phyloP scores from a whole-genome alignment of 805 yeast genomes.

The Spathaspora girioi region DNA sequence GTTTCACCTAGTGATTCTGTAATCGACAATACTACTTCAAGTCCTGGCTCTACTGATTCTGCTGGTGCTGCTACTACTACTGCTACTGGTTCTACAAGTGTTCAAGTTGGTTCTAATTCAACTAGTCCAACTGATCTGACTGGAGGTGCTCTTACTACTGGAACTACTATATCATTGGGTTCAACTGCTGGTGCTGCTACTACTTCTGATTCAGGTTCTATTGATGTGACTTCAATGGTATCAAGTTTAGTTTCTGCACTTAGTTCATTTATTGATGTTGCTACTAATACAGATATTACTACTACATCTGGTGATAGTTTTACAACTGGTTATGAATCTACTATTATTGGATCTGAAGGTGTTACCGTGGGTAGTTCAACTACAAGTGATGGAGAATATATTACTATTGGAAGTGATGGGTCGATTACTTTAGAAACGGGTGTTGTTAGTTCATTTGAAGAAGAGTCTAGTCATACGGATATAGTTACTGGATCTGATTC shows the following conservation, averaged over 20 bases:
- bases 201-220: too few species aligned
- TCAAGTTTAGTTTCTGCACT: not conserved
- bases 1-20: constrained; percentile 4
- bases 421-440: not conserved
- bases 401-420: constrained; percentile 7
- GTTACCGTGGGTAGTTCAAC: not conserved
- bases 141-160: too few species aligned
- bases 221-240: too few species aligned
- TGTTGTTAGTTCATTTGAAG: not conserved
- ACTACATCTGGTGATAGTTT: not conserved
- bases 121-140: not conserved
- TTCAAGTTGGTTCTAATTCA: not conserved
- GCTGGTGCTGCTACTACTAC: not conserved
- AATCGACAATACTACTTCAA: not conserved
- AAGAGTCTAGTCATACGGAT: constrained; percentile 1
- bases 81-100: not conserved
- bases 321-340: constrained; percentile 6
- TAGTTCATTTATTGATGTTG: not conserved
- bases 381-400: constrained; percentile 4
- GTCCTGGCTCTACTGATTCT: not conserved
- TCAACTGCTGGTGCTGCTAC: constrained; percentile 1
- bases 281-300: not conserved
- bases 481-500: not conserved
- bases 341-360: not conserved
- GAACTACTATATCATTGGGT: too few species aligned